Conservation (phyloP, 2,329 filamentous ascomycete genomes). For the Colletotrichum neosansevieriae region DNA sequence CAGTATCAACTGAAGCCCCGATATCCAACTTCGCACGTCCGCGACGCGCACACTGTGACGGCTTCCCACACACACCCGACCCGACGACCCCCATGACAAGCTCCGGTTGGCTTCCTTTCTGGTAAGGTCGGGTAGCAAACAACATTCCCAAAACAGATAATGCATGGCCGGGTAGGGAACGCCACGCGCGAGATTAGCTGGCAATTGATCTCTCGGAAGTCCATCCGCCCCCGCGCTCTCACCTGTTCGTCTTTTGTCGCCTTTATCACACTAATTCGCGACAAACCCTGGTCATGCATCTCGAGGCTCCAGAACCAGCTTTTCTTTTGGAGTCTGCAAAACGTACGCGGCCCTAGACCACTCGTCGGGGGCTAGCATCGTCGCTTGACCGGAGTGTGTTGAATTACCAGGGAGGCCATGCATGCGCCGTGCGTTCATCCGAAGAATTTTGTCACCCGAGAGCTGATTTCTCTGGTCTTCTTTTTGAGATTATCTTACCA, state of each 20-base stretch:
- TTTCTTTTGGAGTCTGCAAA: not conserved
- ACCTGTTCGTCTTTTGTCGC: slow-evolving; percentile 11
- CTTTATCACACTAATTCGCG: not conserved
- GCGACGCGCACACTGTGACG: slow-evolving; percentile 38
- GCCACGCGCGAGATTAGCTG: slow-evolving; percentile 17
- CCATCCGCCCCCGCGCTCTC: slow-evolving; percentile 19
- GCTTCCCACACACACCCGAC: slow-evolving; percentile 19
- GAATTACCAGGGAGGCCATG: slow-evolving; percentile 3
- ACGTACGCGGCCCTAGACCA: not conserved
- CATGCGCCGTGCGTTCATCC: slow-evolving; percentile 26
- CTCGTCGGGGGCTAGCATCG: not conserved
- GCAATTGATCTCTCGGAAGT: slow-evolving; percentile 12
- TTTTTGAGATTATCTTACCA: not conserved
- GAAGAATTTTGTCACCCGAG: slow-evolving; percentile 5
- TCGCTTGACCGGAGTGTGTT: not conserved
- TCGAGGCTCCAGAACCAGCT: slow-evolving; percentile 2
- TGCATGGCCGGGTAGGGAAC: slow-evolving; percentile 14
- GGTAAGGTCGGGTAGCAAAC: slow-evolving; percentile 32
- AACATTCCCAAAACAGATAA: slow-evolving; percentile 29
- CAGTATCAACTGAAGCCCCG: slow-evolving; percentile 34
- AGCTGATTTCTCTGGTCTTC: not conserved
- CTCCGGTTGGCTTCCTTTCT: slow-evolving; percentile 32
- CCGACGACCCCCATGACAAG: slow-evolving; percentile 35
- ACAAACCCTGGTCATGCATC: slow-evolving; percentile 15
- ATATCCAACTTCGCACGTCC: slow-evolving; percentile 38